Conservation (phyloP, 1,284 basidiomycete species). For the Ganoderma lingzhi region DNA sequence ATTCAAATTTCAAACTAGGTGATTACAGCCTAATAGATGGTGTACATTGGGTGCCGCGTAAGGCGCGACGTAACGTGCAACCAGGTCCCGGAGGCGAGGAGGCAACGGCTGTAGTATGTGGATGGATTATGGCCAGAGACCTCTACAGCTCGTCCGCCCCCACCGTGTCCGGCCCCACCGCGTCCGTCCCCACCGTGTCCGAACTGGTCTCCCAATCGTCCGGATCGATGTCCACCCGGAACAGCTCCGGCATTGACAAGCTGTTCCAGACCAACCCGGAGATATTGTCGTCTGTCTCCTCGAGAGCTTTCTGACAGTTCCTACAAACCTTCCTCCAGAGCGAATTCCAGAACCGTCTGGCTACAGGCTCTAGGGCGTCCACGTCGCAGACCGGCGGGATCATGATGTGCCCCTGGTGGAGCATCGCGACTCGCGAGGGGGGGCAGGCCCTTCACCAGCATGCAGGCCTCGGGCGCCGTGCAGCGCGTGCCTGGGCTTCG, state of each 20-base stretch:
- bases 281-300: neutral
- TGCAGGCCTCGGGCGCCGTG: neutral
- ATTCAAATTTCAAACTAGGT: too few relatives aligned
- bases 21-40: too few relatives aligned
- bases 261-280: neutral
- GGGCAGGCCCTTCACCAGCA: neutral
- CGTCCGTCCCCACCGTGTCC: neutral
- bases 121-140: too few relatives aligned
- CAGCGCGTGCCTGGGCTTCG: neutral
- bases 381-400: neutral
- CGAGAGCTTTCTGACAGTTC: neutral
- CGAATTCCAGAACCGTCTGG: neutral
- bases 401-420: neutral
- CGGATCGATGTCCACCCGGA: neutral
- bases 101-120: too few relatives aligned
- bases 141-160: too few relatives aligned
- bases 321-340: neutral
- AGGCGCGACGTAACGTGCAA: too few relatives aligned
- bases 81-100: too few relatives aligned
- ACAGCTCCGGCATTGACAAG: neutral
- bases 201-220: neutral
- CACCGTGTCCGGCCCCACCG: too few relatives aligned
- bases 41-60: too few relatives aligned
- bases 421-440: neutral
- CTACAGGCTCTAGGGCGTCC: neutral